Conservation (phyloP, 768 basidiomycete species). For the Pisolithus microcarpus region DNA sequence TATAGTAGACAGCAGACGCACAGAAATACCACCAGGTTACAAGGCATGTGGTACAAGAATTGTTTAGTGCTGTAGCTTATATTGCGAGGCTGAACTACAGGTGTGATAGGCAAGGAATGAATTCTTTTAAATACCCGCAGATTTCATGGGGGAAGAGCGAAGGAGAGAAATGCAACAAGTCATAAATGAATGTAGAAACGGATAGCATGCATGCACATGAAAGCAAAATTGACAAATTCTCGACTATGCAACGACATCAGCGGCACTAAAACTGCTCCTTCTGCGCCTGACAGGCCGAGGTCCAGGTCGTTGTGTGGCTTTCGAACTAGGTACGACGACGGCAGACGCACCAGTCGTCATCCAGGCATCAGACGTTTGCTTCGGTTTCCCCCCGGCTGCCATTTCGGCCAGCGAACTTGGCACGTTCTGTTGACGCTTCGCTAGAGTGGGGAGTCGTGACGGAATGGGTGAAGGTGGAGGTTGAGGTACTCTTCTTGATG, state of each 20-base stretch:
- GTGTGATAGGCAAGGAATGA: background rate
- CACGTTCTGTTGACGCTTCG: constrained; percentile 42
- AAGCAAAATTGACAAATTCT: constrained; percentile 7
- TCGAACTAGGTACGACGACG: constrained; percentile 66
- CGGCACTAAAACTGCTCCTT: constrained; percentile 82
- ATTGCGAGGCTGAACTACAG: background rate
- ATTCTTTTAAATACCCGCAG: background rate
- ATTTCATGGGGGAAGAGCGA: background rate
- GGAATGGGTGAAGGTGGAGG: constrained; percentile 61
- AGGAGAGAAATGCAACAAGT: background rate
- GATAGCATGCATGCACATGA: constrained; percentile 5
- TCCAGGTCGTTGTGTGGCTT: constrained; percentile 61
- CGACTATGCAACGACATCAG: constrained; percentile 70
- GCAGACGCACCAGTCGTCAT: constrained; percentile 64
- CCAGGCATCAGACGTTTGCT: constrained; percentile 54
- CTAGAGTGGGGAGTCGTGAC: constrained; percentile 70
- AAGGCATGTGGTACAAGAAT: background rate
- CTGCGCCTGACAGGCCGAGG: constrained; percentile 67
- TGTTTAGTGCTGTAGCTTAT: background rate
- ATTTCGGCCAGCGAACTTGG: constrained; percentile 46
- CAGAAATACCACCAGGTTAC: background rate
- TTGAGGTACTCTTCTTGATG: constrained; percentile 32
- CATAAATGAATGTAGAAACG: background rate
- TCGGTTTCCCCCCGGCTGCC: constrained; percentile 31
- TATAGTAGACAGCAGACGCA: background rate